Conservation (phyloP, 768 basidiomycete species). For the Rhizopogon vesiculosus region DNA sequence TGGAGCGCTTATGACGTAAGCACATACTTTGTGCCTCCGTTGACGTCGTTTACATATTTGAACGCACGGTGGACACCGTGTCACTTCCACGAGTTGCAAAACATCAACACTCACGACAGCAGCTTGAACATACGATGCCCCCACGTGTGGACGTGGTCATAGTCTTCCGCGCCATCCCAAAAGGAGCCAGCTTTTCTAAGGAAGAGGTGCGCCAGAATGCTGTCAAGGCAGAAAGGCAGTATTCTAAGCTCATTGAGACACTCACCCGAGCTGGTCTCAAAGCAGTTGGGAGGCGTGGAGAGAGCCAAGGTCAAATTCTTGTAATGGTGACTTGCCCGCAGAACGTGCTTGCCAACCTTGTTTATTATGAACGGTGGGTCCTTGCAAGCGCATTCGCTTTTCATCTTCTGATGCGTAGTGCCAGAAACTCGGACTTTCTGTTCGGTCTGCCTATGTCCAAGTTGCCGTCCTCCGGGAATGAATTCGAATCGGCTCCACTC, state of each 20-base stretch:
- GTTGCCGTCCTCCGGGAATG: conserved; percentile 35
- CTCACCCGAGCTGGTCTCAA: conserved; percentile 61
- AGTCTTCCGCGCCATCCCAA: conserved; percentile 54
- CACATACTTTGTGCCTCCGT: too few species aligned
- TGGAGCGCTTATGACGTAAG: too few species aligned
- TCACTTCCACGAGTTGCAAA: not conserved
- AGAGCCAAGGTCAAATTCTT: conserved; percentile 67
- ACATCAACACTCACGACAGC: not conserved
- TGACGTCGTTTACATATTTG: too few species aligned
- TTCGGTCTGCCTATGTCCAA: conserved; percentile 62
- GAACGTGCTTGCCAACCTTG: conserved; percentile 55
- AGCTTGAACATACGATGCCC: conserved; percentile 23
- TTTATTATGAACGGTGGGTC: conserved; percentile 70
- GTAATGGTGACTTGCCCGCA: conserved; percentile 72
- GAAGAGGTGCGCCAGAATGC: conserved; percentile 58
- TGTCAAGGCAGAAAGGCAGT: conserved; percentile 64
- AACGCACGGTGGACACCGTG: too few species aligned
- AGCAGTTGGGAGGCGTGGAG: conserved; percentile 74
- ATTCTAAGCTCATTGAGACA: conserved; percentile 54
- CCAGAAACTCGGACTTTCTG: conserved; percentile 72
- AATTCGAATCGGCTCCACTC: conserved; percentile 41
- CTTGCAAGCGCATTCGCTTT: not conserved
- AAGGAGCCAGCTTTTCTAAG: conserved; percentile 42
- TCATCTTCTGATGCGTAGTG: not conserved
- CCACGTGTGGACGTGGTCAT: conserved; percentile 72